Evolutionary conservation across 306 rosid species (phyloP), one percentile per base, ranked within the genome.

Genomic region (Quercus alba): DNA sequence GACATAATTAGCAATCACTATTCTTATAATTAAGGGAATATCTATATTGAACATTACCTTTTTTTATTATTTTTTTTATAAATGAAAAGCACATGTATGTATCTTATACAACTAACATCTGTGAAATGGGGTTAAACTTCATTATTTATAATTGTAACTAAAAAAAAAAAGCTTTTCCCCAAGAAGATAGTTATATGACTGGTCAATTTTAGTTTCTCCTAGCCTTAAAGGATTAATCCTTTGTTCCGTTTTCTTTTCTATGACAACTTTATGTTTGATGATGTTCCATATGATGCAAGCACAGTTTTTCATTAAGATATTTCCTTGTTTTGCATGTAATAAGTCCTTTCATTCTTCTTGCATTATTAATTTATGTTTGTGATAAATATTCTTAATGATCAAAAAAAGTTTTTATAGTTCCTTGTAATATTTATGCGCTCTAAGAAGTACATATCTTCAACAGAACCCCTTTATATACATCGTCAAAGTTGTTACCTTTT

Each of bases 401-500:
- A 46, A 62, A 80, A 72, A 41, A 1, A 4, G 2, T 19, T 75
- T n/a, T 68, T 59, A 66, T 73, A 52, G 46, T 58, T 74, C 75
- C 64, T 80, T 33, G 72, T 13, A 17, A 59, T 69, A 15, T 79
- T 20, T 23, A 55, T 78, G 19, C 67, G 15, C 84, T 88, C 66
- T 75, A 77, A 80, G 30, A 80, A 72, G 57, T 79, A 28, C 59
- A 23, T 74, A 78, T 87, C 68, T 77, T 85, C 73, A 35, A 41
- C 93, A 95, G 99, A 95, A 78, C 99, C 99, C 74, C 90, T 95
- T 62, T 93, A 95, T 71, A 90, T 95, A 82, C 97, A 95, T 84
- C 98, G 98, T 54, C 98, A 95, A 91, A 95, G 97, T 77, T 93
- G 94, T 78, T 95, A 95, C 82, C 98, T 95, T 64, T 95, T 95